A percentile compares a stretch with the other conserved stretches of the same genome.
These are phyloP conservation scores for Tetramitus jugosus DNA, from an alignment of 208 protist genomes.

Conservation along the genomic window DNA sequence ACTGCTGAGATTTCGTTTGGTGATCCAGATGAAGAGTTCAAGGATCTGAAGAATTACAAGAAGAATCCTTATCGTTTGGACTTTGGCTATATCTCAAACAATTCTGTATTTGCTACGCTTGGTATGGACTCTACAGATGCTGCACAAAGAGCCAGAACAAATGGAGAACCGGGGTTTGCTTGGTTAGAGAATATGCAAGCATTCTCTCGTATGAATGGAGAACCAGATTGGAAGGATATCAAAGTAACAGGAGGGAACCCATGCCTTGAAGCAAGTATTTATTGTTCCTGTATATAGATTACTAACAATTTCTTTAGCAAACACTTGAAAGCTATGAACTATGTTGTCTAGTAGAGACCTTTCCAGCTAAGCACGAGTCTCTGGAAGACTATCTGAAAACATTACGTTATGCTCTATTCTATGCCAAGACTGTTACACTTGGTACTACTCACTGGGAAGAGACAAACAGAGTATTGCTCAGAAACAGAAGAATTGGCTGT, in stretches of 20 bases:
- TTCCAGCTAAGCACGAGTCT: constrained; percentile 48
- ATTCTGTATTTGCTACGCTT: constrained; percentile 53
- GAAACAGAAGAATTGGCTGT: constrained; percentile 66
- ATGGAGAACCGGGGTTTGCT: constrained; percentile 66
- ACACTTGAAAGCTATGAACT: constrained; percentile 66
- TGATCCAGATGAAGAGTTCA: constrained; percentile 47
- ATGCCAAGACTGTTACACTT: constrained; percentile 55
- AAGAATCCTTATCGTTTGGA: constrained; percentile 45
- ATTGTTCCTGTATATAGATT: no score
- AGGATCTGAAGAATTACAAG: constrained; percentile 66
- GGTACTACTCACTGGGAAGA: constrained; percentile 58
- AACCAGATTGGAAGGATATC: constrained; percentile 34
- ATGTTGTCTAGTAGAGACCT: constrained; percentile 71
- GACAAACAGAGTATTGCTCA: constrained; percentile 51
- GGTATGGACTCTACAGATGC: constrained; percentile 60
- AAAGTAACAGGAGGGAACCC: constrained; percentile 57
- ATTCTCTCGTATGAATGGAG: constrained; percentile 51
- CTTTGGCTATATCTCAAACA: constrained; percentile 65
- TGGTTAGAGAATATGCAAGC: constrained; percentile 64
- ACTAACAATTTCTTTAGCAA: no score
- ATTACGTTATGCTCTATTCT: constrained; percentile 54
- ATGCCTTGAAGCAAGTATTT: constrained; percentile 64
- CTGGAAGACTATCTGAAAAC: constrained; percentile 59
- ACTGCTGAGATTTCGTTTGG: constrained; percentile 68
- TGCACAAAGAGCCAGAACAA: constrained; percentile 40